Base-by-base conservation (phyloP, 495 filamentous ascomycete genomes). In the Amphirosellinia nigrospora region DNA sequence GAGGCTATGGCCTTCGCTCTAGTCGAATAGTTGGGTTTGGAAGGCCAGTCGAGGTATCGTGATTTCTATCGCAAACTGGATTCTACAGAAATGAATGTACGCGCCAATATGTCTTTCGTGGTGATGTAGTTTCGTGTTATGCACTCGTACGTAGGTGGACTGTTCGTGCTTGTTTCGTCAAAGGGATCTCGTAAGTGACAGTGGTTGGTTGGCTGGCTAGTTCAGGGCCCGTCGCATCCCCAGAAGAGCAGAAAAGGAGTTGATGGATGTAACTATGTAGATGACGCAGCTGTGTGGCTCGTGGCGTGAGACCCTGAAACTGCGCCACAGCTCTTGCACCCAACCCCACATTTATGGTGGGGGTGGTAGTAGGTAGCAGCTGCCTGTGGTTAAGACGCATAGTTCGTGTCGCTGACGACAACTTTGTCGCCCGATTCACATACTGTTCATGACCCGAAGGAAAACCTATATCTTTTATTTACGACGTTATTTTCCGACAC, bases 281-380 rank as follows among this genome's bases (percentile, higher is more conserved):
- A 69, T 69, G 67, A 69, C 58, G 67, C 67, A 63, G 67, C 11
- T 3, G 8, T 69, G 67, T 69, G 67, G 67, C 67, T 63, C 13
- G 59, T 34, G 59, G 39, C 16, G 11, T 4, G 8, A 5, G 30
- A 50, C 15, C 30, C 41, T 26, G 21, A 32, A 39, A 32, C 66
- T 69, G 66, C 66, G 66, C 66, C 66, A 69, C 66, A 32, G 4
- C 2, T 21, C 8, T 41, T 36, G 7, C 2, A 23, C 26, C 30
- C 55, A 62, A 69, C 66, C 66, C 55, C 66, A 62, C 56, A 58
- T 36, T 62, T 52, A 43, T 50, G 52, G 43, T 50, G 55, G 55
- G 38, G 43, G 15, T 28, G 8, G 4, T 66, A 4, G 13, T n/a
- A n/a, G n/a, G n/a, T n/a, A n/a, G n/a, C n/a, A n/a, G n/a, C n/a